Percentiles rank a stretch among this genome's conserved stretches.
Evolutionary conservation across 176 grass and related monocot species (phyloP).

Genomic region (Rhynchospora breviuscula): DNA sequence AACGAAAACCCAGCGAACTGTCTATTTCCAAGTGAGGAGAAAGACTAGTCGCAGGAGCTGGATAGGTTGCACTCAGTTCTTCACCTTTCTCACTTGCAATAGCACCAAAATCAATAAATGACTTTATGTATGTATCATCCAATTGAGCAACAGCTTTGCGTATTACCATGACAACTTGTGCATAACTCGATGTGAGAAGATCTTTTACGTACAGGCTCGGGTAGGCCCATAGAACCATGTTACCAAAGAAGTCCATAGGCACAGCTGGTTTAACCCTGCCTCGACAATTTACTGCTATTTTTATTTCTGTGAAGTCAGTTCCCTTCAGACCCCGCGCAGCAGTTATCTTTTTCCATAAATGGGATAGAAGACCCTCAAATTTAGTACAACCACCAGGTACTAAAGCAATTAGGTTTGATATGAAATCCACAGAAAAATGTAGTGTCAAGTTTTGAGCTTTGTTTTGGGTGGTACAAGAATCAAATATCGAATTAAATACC

Average conservation of each 20-base stretch:
- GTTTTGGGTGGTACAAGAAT: neutral
- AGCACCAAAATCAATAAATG: conserved; percentile 51
- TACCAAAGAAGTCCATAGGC: conserved; percentile 39
- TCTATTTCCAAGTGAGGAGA: conserved; percentile 31
- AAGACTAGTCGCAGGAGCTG: conserved; percentile 18
- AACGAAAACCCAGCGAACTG: conserved; percentile 39
- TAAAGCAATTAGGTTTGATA: conserved; percentile 25
- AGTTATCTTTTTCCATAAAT: conserved; percentile 53
- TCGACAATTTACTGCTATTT: conserved; percentile 41
- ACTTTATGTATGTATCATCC: conserved; percentile 32
- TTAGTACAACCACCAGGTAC: conserved; percentile 33
- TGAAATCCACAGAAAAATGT: conserved; percentile 29
- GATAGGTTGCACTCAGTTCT: conserved; percentile 13
- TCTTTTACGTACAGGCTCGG: neutral
- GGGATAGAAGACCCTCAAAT: conserved; percentile 44
- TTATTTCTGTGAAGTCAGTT: conserved; percentile 17
- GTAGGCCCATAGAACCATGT: conserved; percentile 37
- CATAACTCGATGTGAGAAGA: neutral
- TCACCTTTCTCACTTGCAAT: conserved; percentile 17
- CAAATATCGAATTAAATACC: no score
- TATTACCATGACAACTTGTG: conserved; percentile 25
- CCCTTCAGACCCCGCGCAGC: conserved; percentile 17
- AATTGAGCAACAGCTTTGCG: conserved; percentile 23
- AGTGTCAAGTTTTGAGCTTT: conserved; percentile 34
- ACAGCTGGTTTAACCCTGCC: conserved; percentile 8